Conservation (phyloP, 2,329 filamentous ascomycete genomes). For the Ceratocystis diversiconidia region DNA sequence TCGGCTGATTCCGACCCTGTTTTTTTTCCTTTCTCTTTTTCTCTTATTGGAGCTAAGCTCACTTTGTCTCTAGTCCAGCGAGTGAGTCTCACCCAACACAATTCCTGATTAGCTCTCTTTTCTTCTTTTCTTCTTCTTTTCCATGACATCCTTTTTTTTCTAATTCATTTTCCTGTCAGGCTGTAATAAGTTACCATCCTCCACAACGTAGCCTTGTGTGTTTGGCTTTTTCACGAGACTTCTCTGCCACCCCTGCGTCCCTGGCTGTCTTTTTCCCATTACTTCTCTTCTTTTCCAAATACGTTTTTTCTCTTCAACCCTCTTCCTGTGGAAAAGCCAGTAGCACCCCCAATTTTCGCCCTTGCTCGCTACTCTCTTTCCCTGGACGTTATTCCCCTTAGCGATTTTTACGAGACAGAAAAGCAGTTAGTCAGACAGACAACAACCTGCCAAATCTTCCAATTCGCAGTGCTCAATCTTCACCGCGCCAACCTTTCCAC, state of each 20-base stretch:
- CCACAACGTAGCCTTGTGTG: background rate
- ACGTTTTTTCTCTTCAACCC: background rate
- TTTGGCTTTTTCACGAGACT: slow-evolving; percentile 13
- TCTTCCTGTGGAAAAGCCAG: background rate
- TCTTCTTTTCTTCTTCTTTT: slow-evolving; percentile 5
- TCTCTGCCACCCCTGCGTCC: background rate
- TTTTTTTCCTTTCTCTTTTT: slow-evolving; percentile 1
- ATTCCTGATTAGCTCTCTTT: slow-evolving; percentile 15
- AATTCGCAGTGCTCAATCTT: background rate
- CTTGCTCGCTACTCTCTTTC: background rate
- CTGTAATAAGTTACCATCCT: background rate
- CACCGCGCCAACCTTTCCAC: background rate
- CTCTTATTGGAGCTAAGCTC: slow-evolving; percentile 8
- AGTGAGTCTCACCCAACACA: slow-evolving; percentile 7
- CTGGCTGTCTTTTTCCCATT: background rate
- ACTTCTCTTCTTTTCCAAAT: background rate
- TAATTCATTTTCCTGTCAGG: background rate
- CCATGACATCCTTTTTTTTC: slow-evolving; percentile 17
- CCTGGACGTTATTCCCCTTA: background rate
- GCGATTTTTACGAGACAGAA: background rate
- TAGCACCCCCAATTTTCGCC: background rate
- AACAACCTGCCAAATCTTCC: background rate
- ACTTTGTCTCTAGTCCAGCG: slow-evolving; percentile 4
- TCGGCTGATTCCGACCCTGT: slow-evolving; percentile 9
- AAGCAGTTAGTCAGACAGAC: background rate